Base-by-base conservation (phyloP, 495 filamentous ascomycete species). In the Penicilliopsis zonata region DNA sequence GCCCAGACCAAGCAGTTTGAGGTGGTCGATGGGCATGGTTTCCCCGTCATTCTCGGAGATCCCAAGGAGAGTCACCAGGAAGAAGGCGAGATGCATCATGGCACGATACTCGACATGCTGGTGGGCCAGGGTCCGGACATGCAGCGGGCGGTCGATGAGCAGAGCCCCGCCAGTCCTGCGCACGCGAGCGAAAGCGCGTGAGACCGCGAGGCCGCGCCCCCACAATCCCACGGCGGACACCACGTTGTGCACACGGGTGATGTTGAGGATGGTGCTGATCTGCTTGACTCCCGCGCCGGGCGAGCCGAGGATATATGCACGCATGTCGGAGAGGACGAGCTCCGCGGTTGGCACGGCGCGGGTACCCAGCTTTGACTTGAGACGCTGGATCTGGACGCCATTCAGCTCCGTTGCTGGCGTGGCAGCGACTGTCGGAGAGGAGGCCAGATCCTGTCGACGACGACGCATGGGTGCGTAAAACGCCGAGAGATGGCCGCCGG, bases 311-410 rank as follows among this genome's bases (percentile, higher is more conserved):
- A 76, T 45, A 46, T 65, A 74, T 4, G 51, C 76, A 13, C 76
- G 63, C 44, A 66, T 69, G 13, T 52, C 58, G 5, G 51, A 50
- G 4, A 80, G 57, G 30, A 70, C 72, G 9, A 79, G 58, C 36
- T 80, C 76, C 8, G 72, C 75, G 1, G 75, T 78, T 0, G 75
- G 75, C 2, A 79, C 44, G n/a, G 67, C 47, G 18, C 61, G 63
- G 1, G 76, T 78, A 33, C 76, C 76, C 19, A 78, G 54, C 36
- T 79, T 80, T 36, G 61, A 57, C 44, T 80, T 80, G 18, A 80
- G 54, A 2, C 72, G 67, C 20, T 66, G 63, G 44, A 80, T 74
- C 28, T 51, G 62, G 26, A 80, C 53, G 19, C 75, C 75, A 45
- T 80, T 80, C 18, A 67, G 61, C 31, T 68, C 65, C 4, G 52